Base-by-base conservation (phyloP, 108 stramenopile genomes). In the Nitzschia putrida region DNA sequence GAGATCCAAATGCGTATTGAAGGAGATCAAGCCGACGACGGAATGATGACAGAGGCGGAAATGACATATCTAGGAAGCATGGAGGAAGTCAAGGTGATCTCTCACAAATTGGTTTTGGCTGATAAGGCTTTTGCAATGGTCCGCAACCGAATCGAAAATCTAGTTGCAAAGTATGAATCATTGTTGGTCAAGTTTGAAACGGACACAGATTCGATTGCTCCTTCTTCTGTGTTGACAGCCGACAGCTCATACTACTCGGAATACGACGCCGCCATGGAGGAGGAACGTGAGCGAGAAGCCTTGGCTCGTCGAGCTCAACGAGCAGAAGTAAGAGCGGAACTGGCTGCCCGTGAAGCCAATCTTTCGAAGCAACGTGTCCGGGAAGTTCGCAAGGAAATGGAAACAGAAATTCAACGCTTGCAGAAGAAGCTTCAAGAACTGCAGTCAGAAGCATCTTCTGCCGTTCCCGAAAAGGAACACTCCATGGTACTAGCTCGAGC, bases 11-110 rank as follows among this genome's bases (percentile, higher is more conserved):
- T 84, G 47, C 80, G 76, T 40, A 88, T 88, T 58, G 82, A 69
- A 45, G 37, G 22, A 38, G 64, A 77, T 29, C 71, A 77, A 41
- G 81, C 77, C 24, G 89, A 79, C 52, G 73, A 79, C 18, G 81
- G 77, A 20, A 63, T 88, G 64, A 86, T 93, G 76, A 85, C 89
- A 18, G 92, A 93, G 58, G 86, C 92, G 22, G 92, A 93, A 68
- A 82, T 90, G 68, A 69, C 77, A 7, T 91, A 88, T 64, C 80
- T 86, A 39, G 70, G 77, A 34, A 68, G 83, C 39, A 90, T 90
- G 71, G 74, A 83, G 57, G 85, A 89, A 24, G 92, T 93, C 38
- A 91, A 89, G 59, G 70, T 74, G 9, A 63, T 93, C 18, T 88
- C 92, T 1, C 81, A 84, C 47, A 78, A 86, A 55, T 65, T 93